Evolutionary conservation across 306 rosid species (phyloP), one percentile per base, ranked within the genome.

Genomic region (Begonia peltatifolia): DNA sequence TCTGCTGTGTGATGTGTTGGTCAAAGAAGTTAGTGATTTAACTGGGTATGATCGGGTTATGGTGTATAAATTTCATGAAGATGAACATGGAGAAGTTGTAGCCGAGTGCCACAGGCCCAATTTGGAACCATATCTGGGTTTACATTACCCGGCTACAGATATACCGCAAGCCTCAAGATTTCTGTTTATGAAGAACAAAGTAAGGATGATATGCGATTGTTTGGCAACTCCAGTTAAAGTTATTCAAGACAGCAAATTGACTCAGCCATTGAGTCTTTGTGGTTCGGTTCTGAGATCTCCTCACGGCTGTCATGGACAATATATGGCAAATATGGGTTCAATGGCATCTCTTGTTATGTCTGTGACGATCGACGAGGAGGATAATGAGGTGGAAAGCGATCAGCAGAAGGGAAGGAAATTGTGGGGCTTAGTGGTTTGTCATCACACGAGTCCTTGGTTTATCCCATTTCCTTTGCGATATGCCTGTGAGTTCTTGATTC

Each of bases 381-480:
- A 61, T 46, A 46, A 52, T 43, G 79, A 56, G 63, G 42, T 36
- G 44, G 75, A 61, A 20, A 62, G 41, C 46, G 66, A 74, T 68
- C 71, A 68, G 58, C 66, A 25, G 52, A 74, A 54, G 63, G 75
- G 60, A 57, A 64, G 66, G 61, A 69, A 65, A 36, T 54, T 61
- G 56, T 74, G 79, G 75, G 79, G 72, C 47, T 54, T 74, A 59
- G 54, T 74, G 59, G 79, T 74, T 55, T 74, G 79, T 59, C 79
- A 74, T 65, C 79, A 74, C 54, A 57, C 79, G 35, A 69, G 51
- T 55, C 69, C 79, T 54, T 64, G 68, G 58, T 65, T 68, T 74
- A 68, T 68, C 58, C 68, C 75, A 6, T 74, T 74, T 55, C 79
- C 79, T 57, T 50, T 69, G 61, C 58, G 79, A 54, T 74, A 74